Conservation (phyloP, 768 basidiomycete species). For the Collybia mongolica region DNA sequence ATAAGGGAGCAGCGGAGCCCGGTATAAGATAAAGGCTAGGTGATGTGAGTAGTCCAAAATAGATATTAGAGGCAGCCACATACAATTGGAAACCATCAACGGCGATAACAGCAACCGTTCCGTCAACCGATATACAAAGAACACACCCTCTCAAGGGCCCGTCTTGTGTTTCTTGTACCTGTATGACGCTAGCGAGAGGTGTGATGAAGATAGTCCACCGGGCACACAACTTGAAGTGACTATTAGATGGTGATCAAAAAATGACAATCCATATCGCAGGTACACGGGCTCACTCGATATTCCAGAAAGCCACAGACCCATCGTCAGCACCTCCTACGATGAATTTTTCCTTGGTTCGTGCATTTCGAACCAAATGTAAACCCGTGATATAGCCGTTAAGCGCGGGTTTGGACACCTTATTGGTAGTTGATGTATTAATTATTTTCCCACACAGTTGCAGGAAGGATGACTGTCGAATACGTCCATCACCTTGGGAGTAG, state of each 20-base stretch:
- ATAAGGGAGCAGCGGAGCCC: constrained; percentile 69
- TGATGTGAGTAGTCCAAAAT: background rate
- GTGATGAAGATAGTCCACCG: constrained; percentile 74
- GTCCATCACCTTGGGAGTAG: constrained; percentile 46
- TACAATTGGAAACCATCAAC: constrained; percentile 79
- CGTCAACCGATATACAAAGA: constrained; percentile 73
- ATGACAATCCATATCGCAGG: background rate
- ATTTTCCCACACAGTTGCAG: constrained; percentile 31
- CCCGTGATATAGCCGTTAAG: constrained; percentile 47
- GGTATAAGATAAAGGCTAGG: constrained; percentile 79
- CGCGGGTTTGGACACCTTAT: constrained; percentile 41
- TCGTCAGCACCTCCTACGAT: constrained; percentile 78
- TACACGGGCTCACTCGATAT: constrained; percentile 46
- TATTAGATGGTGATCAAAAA: constrained; percentile 21
- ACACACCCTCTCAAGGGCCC: constrained; percentile 66
- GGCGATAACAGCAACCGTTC: constrained; percentile 79
- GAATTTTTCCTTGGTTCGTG: constrained; percentile 56
- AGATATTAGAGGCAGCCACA: constrained; percentile 22
- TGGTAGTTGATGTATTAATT: constrained; percentile 21
- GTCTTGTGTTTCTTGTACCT: constrained; percentile 47
- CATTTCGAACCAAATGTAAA: constrained; percentile 57
- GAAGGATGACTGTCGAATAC: constrained; percentile 45
- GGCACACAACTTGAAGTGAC: constrained; percentile 63
- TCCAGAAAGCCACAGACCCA: constrained; percentile 78
- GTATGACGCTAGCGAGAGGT: constrained; percentile 58